Evolutionary conservation across 169 alveolate species (phyloP).

Genomic region (Eimeria sp.): DNA sequence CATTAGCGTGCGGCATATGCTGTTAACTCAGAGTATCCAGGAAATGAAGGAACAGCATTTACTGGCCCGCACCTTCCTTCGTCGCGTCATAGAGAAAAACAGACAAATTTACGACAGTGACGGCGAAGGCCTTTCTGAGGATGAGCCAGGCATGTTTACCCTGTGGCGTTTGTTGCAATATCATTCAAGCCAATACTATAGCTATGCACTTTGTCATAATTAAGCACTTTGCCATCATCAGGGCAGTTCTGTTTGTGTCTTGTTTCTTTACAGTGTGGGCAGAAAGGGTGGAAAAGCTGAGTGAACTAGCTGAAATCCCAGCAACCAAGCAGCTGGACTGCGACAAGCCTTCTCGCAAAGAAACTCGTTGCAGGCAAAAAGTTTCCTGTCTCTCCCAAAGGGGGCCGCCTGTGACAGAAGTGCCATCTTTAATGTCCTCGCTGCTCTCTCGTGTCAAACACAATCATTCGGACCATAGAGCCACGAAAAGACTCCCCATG

Average conservation of each 20-base stretch:
- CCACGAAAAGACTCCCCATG: not conserved
- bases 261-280: slow-evolving; percentile 1
- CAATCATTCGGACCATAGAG: not conserved
- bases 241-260: not conserved
- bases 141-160: slow-evolving; percentile 74
- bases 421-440: not conserved
- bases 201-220: not conserved
- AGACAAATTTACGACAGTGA: slow-evolving; percentile 82
- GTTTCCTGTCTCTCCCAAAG: not conserved
- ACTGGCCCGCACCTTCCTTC: slow-evolving; percentile 78
- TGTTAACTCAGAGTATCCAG: slow-evolving; percentile 31
- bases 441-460: not conserved
- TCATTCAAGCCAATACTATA: not conserved
- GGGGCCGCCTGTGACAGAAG: not conserved
- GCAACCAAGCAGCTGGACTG: not conserved
- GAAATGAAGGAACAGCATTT: slow-evolving; percentile 60
- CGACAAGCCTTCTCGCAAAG: not conserved
- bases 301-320: not conserved
- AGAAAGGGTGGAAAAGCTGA: slow-evolving; percentile 2
- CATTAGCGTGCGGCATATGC: not conserved
- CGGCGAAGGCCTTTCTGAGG: slow-evolving; percentile 84
- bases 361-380: not conserved
- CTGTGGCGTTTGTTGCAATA: not conserved
- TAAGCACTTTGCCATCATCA: not conserved
- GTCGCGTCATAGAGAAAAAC: slow-evolving; percentile 81